Conservation (phyloP, 306 rosid species). For the Malus orientalis region DNA sequence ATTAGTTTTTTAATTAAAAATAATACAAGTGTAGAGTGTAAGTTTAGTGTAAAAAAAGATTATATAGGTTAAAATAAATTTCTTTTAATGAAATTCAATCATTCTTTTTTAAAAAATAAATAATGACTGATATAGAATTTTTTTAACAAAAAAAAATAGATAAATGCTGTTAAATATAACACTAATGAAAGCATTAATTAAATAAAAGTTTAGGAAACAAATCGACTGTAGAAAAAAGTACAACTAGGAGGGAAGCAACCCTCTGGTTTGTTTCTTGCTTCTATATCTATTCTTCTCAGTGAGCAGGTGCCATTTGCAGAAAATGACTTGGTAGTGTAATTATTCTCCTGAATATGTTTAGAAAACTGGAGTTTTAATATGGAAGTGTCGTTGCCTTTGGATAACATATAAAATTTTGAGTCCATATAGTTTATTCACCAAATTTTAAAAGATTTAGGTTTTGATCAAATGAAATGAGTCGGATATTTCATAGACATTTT, state of each 20-base stretch:
- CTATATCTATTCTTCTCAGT: conserved; percentile 58
- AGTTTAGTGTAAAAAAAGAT: too few species aligned
- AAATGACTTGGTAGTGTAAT: conserved; percentile 69
- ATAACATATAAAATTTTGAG: neutral
- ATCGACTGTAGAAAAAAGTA: conserved; percentile 27
- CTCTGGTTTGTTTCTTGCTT: conserved; percentile 67
- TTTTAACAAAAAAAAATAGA: too few species aligned
- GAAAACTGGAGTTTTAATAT: conserved; percentile 8
- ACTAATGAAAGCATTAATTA: too few species aligned
- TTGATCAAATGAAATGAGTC: neutral
- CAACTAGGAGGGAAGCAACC: conserved; percentile 90
- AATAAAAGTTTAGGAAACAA: too few species aligned
- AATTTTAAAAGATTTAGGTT: neutral
- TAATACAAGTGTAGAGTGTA: too few species aligned
- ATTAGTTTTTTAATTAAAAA: too few species aligned
- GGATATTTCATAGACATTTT: neutral
- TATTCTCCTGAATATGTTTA: conserved; percentile 22
- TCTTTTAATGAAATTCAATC: too few species aligned
- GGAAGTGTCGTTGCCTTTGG: neutral
- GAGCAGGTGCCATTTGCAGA: conserved; percentile 80
- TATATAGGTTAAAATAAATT: too few species aligned
- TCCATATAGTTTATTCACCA: neutral
- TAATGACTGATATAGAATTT: too few species aligned
- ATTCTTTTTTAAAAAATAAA: too few species aligned
- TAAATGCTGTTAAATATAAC: too few species aligned